Percentiles rank a stretch among this genome's conserved stretches.
Conservation (phyloP, 2,329 filamentous ascomycete genomes). For the Leptographium wingfieldii region DNA sequence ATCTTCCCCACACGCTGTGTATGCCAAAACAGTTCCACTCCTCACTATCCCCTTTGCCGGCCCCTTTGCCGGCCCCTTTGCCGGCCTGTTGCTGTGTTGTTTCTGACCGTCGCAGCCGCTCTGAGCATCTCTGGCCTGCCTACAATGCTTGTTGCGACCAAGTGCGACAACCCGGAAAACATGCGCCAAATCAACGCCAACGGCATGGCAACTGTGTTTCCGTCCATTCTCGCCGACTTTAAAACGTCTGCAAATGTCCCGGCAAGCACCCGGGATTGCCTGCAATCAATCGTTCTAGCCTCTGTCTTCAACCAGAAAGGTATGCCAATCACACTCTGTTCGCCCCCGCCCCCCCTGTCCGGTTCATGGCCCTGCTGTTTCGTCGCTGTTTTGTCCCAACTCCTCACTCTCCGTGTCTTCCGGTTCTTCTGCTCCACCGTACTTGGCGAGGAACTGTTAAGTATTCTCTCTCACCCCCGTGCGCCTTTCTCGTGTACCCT, state of each 20-base stretch:
- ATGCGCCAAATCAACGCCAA: constrained; percentile 59
- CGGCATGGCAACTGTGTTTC: constrained; percentile 49
- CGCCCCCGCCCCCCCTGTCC: background rate
- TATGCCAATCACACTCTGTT: constrained; percentile 31
- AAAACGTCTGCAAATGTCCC: constrained; percentile 59
- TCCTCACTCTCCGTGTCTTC: background rate
- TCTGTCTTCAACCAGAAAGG: constrained; percentile 57
- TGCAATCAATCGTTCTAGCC: constrained; percentile 62
- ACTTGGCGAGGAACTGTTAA: background rate
- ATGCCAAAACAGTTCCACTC: constrained; percentile 24
- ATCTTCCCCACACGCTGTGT: constrained; percentile 69
- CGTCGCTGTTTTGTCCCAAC: background rate
- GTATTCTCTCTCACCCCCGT: background rate
- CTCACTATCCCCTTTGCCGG: background rate
- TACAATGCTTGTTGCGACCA: constrained; percentile 72
- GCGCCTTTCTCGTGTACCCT: background rate
- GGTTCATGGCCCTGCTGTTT: background rate
- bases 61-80: background rate
- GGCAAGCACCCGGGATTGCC: constrained; percentile 61
- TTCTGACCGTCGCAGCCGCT: constrained; percentile 42
- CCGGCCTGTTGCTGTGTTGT: background rate
- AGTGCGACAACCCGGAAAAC: constrained; percentile 68
- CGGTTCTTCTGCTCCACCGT: background rate
- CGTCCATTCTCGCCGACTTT: constrained; percentile 58
- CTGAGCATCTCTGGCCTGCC: constrained; percentile 62